These are phyloP conservation scores for Oryza officinalis DNA, from an alignment of 176 grass and related monocot genomes.

Conservation along the genomic window DNA sequence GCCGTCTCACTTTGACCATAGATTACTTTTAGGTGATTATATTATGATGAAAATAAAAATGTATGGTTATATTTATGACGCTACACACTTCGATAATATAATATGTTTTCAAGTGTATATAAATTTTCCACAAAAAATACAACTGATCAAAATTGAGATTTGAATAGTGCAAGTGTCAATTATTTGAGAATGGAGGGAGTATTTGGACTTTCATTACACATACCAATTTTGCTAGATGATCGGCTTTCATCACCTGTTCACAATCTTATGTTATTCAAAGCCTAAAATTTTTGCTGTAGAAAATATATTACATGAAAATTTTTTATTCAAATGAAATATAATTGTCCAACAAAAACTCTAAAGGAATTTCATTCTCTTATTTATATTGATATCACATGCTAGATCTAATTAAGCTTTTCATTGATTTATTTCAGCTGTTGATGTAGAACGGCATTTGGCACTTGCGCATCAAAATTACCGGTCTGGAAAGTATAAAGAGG, in stretches of 20 bases:
- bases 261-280: neutral
- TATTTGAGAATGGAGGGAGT: too few species aligned
- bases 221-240: neutral
- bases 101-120: too few species aligned
- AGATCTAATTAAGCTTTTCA: neutral
- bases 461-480: conserved; percentile 88
- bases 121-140: too few species aligned
- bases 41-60: too few species aligned
- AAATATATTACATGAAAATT: neutral
- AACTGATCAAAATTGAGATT: too few species aligned
- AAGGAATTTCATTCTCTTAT: neutral
- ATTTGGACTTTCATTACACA: too few species aligned
- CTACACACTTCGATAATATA: too few species aligned
- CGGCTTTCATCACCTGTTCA: neutral
- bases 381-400: neutral
- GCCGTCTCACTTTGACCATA: too few species aligned
- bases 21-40: too few species aligned
- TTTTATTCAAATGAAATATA: conserved; percentile 11
- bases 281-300: neutral
- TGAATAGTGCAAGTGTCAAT: too few species aligned
- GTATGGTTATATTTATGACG: too few species aligned
- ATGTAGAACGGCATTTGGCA: conserved; percentile 60
- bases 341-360: neutral
- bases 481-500: conserved; percentile 72
- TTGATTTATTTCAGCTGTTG: conserved; percentile 39